Evolutionary conservation across 805 yeast species (phyloP), one percentile per base, ranked within the genome.

Genomic region (Yarrowia divulgata): DNA sequence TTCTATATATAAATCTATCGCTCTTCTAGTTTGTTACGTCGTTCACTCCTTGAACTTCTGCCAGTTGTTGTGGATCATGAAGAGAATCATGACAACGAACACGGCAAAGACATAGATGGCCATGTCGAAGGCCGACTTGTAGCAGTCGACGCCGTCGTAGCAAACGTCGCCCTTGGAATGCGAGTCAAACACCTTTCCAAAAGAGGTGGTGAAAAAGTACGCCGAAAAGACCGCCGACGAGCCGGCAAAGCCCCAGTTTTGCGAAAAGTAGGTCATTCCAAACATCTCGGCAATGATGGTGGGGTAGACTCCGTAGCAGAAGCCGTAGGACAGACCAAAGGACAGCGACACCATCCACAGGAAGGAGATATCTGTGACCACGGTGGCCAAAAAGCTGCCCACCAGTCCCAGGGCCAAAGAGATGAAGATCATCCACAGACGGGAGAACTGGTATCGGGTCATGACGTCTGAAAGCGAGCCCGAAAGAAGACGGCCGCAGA

Each of bases 301-400:
- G 3, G 95, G 95, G 78, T 85, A 83, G 10, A 88, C 83, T 67
- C 93, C 90, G 78, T 88, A 89, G 18, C 87, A 81, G 71, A 87
- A 85, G 0, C 96, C 96, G 77, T 90, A 90, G 58, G 88, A 88
- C 45, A 87, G 78, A 0, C 96, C 96, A 40, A 85, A 82, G n/a
- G 85, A 73, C 19, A 84, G 73, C 0, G 93, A 87, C 35, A 84
- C 79, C 35, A 82, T 48, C 77, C 87, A 82, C 73, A 90, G 76
- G 34, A 72, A 70, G 0, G 73, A 69, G 1, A 75, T 72, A 67
- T 83, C 79, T 34, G 77, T 75, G 8, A 75, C 69, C 0, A 70
- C 54, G 19, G 77, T 76, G 1, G 87, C 88, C 71, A 85, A 73
- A 3, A 84, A 43, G 75, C 88, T 91, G 2, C 88, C 84, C 0